phyloP scores from a whole-genome alignment of 495 filamentous ascomycete genomes.

The Pseudomonodictys pantanalensis region DNA sequence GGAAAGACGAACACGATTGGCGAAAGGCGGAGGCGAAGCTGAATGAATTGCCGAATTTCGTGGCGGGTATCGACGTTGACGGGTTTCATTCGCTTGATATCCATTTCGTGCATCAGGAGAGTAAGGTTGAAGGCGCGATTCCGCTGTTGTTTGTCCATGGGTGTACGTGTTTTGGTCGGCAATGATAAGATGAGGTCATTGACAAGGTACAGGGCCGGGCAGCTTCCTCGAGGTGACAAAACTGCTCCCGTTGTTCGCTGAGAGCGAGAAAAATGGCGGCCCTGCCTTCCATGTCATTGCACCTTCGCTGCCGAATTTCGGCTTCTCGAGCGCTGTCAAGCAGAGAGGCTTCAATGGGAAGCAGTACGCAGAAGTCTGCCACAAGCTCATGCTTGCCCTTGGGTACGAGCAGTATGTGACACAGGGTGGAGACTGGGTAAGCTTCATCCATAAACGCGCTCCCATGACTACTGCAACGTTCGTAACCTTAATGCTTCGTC shows the following conservation, averaged over 20 bases:
- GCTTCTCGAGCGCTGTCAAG: constrained; percentile 57
- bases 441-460: too few relatives aligned
- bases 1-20: constrained; percentile 46
- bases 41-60: constrained; percentile 42
- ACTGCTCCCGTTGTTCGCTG: constrained; percentile 55
- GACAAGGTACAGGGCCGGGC: constrained; percentile 56
- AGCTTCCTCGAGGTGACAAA: constrained; percentile 65
- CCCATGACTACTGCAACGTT: too few relatives aligned
- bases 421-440: constrained; percentile 70
- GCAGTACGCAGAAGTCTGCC: constrained; percentile 60
- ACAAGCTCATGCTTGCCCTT: constrained; percentile 65
- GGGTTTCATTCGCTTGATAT: constrained; percentile 36
- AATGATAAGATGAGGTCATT: neutral
- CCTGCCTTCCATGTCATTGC: constrained; percentile 67
- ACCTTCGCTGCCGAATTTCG: constrained; percentile 69
- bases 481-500: too few relatives aligned
- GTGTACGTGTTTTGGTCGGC: constrained; percentile 16
- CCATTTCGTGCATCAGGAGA: constrained; percentile 41
- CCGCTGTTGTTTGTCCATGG: constrained; percentile 41
- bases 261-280: constrained; percentile 36
- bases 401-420: constrained; percentile 64
- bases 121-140: constrained; percentile 27
- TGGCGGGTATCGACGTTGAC: constrained; percentile 30
- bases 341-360: constrained; percentile 54
- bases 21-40: constrained; percentile 35